A percentile compares a stretch with the other conserved stretches of the same genome.
phyloP scores from a whole-genome alignment of 2,329 filamentous ascomycete species.

The Curvularia sp. region DNA sequence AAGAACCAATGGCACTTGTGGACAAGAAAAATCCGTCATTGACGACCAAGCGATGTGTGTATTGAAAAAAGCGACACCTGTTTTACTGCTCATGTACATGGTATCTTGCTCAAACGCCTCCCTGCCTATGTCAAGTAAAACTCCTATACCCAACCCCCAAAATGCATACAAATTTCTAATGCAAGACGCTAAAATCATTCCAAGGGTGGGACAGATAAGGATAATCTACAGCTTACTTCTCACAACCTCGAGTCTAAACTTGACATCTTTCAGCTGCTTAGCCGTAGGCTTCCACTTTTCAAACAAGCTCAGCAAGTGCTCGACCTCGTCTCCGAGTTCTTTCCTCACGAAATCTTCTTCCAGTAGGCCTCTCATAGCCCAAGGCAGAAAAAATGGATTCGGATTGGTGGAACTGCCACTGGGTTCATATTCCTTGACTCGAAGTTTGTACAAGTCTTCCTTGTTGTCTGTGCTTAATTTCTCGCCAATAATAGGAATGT shows the following conservation, averaged over 20 bases:
- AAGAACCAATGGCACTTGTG: neutral
- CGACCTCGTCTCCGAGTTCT: slow-evolving; percentile 77
- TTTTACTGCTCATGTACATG: neutral
- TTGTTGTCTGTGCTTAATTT: slow-evolving; percentile 24
- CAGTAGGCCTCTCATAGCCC: slow-evolving; percentile 91
- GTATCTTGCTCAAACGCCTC: neutral
- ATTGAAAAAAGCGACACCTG: neutral
- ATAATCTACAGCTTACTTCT: slow-evolving; percentile 75
- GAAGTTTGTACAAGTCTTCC: slow-evolving; percentile 36
- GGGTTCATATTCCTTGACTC: slow-evolving; percentile 45
- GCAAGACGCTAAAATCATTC: neutral
- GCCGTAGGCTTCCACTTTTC: slow-evolving; percentile 91
- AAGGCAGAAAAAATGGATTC: slow-evolving; percentile 91
- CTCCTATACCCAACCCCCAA: neutral
- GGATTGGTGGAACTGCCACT: slow-evolving; percentile 51
- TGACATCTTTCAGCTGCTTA: slow-evolving; percentile 94
- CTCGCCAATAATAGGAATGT: slow-evolving; percentile 41
- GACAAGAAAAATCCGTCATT: neutral
- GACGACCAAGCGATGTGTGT: neutral
- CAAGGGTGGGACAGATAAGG: neutral
- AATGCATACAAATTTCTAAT: neutral
- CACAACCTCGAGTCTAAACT: slow-evolving; percentile 90
- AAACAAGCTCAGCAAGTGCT: slow-evolving; percentile 82
- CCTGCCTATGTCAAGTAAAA: neutral
- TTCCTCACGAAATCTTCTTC: slow-evolving; percentile 91